These are phyloP conservation scores for Leucosporidium creatinivorum DNA, from an alignment of 768 basidiomycete genomes.

Conservation along the genomic window DNA sequence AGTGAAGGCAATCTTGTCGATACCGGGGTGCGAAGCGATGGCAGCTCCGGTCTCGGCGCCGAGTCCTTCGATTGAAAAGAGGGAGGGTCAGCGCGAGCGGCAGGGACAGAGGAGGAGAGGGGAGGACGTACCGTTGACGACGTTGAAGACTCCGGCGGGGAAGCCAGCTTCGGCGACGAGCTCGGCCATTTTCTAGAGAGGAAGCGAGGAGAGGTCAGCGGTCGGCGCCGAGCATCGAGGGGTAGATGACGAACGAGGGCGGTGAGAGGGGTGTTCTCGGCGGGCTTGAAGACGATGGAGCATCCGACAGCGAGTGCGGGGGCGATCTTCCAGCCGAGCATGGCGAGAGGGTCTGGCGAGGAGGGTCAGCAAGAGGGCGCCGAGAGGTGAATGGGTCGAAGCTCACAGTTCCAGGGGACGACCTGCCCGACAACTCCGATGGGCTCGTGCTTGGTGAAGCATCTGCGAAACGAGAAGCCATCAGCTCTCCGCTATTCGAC, in stretches of 20 bases:
- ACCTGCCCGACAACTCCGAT: constrained; percentile 88
- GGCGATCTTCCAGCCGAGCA: constrained; percentile 70
- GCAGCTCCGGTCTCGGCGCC: constrained; percentile 78
- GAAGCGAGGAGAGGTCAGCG: background rate
- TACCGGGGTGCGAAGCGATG: constrained; percentile 67
- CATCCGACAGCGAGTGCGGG: constrained; percentile 72
- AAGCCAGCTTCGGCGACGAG: constrained; percentile 79
- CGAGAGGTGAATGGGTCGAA: too few relatives aligned
- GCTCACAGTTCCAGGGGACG: constrained; percentile 38
- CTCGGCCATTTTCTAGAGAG: constrained; percentile 64
- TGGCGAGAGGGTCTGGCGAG: constrained; percentile 35
- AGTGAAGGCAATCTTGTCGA: constrained; percentile 73
- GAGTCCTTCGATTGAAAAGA: constrained; percentile 56
- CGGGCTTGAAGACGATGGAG: constrained; percentile 91
- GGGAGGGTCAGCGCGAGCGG: constrained; percentile 12
- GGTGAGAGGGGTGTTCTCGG: constrained; percentile 39
- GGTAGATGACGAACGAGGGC: constrained; percentile 7
- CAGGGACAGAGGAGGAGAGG: background rate
- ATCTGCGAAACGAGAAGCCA: constrained; percentile 48
- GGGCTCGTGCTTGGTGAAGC: constrained; percentile 75
- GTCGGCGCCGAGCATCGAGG: background rate
- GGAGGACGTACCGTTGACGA: constrained; percentile 46
- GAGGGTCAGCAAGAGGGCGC: background rate
- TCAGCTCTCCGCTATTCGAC: constrained; percentile 50
- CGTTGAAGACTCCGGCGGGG: constrained; percentile 85